Base-by-base conservation (phyloP, 768 basidiomycete genomes). In the Boletus patriciae region DNA sequence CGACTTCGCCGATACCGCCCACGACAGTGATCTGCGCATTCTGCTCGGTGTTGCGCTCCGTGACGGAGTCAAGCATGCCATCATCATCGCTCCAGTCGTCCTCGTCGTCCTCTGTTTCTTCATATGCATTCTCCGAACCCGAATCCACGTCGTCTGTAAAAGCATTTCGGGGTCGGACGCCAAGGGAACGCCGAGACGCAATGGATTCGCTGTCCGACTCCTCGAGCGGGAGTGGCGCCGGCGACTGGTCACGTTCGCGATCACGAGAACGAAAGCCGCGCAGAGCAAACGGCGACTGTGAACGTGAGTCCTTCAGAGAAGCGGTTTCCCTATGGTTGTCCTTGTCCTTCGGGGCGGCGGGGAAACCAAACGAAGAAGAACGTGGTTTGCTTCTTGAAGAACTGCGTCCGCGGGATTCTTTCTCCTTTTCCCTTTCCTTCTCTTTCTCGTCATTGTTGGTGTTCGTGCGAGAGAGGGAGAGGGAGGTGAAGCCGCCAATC, bases 11-110 rank as follows among this genome's bases (percentile, higher is more conserved):
- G 4, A 59, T 61, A 15, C 59, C 57, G 1, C 55, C 57, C 52
- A 70, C 9, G 2, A 76, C 71, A 0, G 77, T 69, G 23, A 78
- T 74, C 38, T 86, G 77, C 1, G 89, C 82, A 65, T 95, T 95
- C 61, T 80, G 85, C 70, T 92, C 90, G 1, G 94, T 96, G 71
- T 98, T 98, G 62, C 83, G 80, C 70, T 90, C 88, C 0, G 94
- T 98, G 62, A 90, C 77, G 37, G 84, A 80, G 72, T 96, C 92
- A 58, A 94, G 87, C 18, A 74, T 72, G 31, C 52, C 63, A 57
- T 82, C 80, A 27, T 82, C 83, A 40, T 84, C 83, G 57, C 81
- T 82, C 73, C 81, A 84, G 18, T 83, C 81, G 43, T 84, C 84
- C 7, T 80, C 81, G 41, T 84, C 85, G 4, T 79, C 80, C 48